Evolutionary conservation across 345 rosid species (phyloP).

Genomic region (Populus deltoides): DNA sequence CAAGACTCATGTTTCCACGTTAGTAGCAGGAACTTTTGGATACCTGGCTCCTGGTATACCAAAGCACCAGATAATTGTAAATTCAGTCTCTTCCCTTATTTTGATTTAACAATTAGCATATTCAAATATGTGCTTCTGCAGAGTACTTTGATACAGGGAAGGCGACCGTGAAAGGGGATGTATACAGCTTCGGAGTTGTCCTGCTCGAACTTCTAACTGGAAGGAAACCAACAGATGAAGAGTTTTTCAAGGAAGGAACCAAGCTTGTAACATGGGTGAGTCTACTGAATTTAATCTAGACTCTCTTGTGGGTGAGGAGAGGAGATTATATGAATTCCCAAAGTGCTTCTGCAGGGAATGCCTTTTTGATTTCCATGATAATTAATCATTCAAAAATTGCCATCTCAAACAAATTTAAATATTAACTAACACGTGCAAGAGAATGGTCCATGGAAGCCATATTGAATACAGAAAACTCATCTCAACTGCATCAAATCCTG

Average conservation of each 20-base stretch:
- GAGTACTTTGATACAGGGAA: constrained; percentile 83
- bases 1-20: constrained; percentile 79
- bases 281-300: background rate
- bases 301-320: background rate
- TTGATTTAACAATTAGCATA: background rate
- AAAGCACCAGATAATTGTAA: background rate
- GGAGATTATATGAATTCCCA: background rate
- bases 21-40: constrained; percentile 82
- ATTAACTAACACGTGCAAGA: background rate
- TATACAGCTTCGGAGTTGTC: constrained; percentile 84
- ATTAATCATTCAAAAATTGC: background rate
- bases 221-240: constrained; percentile 73
- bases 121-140: constrained; percentile 21
- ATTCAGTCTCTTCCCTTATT: background rate
- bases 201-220: constrained; percentile 75
- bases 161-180: constrained; percentile 78
- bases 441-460: background rate
- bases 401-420: background rate
- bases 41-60: constrained; percentile 74
- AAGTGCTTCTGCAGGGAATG: background rate
- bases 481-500: background rate
- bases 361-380: background rate
- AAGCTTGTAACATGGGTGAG: constrained; percentile 87
- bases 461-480: background rate
- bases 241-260: constrained; percentile 80